Conservation (phyloP, 176 grass and related monocot genomes). For the Triticum urartu region DNA sequence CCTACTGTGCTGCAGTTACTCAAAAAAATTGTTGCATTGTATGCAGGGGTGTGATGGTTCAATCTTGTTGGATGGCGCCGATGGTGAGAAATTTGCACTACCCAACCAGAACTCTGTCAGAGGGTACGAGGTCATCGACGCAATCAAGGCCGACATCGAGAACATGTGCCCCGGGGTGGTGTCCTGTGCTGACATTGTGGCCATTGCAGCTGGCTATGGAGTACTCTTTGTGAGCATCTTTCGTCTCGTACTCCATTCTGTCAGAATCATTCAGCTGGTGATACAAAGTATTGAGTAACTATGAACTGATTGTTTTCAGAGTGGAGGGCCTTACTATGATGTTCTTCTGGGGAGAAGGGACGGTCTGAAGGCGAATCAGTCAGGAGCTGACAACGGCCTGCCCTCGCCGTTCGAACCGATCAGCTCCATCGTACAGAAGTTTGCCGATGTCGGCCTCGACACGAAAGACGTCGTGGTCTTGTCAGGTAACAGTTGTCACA, state of each 20-base stretch:
- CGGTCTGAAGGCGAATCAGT: slow-evolving; percentile 67
- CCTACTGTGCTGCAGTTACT: not conserved
- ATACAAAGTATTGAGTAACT: not conserved
- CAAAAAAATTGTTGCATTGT: not conserved
- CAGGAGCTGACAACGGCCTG: slow-evolving; percentile 62
- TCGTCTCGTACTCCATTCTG: not conserved
- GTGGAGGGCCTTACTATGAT: slow-evolving; percentile 57
- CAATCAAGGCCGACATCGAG: slow-evolving; percentile 64
- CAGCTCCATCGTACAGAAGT: slow-evolving; percentile 52
- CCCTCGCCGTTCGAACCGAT: slow-evolving; percentile 53
- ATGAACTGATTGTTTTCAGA: slow-evolving; percentile 31
- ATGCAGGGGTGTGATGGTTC: slow-evolving; percentile 80
- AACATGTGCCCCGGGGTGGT: slow-evolving; percentile 53
- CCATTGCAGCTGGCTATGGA: slow-evolving; percentile 66
- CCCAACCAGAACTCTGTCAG: slow-evolving; percentile 64
- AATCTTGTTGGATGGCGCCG: slow-evolving; percentile 52
- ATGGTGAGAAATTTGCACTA: slow-evolving; percentile 40
- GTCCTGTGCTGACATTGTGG: slow-evolving; percentile 74
- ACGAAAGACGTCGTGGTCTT: slow-evolving; percentile 76
- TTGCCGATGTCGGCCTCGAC: slow-evolving; percentile 52
- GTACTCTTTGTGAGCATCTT: slow-evolving; percentile 52
- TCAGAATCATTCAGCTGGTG: not conserved
- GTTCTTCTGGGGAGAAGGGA: slow-evolving; percentile 66
- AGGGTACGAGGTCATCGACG: slow-evolving; percentile 72
- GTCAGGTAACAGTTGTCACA: slow-evolving; percentile 49